These are phyloP conservation scores for Leishmania tarentolae DNA, from an alignment of 208 protist species.

Conservation along the genomic window DNA sequence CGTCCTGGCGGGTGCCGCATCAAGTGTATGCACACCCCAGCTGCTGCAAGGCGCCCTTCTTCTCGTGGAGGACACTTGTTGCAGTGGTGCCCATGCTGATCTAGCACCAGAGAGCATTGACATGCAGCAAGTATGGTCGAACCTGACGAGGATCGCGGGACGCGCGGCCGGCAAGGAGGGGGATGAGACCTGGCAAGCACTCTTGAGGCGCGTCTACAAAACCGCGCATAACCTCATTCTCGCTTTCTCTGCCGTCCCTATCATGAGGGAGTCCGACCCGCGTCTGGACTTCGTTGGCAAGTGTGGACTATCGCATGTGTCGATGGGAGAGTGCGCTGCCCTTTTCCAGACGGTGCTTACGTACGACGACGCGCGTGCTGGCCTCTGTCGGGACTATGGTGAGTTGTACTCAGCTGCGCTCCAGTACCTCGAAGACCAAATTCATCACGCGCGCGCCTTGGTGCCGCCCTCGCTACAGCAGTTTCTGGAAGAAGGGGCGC, in stretches of 20 bases:
- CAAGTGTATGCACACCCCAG: background rate
- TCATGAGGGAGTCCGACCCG: slow-evolving; percentile 10
- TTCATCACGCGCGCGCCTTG: slow-evolving; percentile 10
- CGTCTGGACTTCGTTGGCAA: slow-evolving; percentile 23
- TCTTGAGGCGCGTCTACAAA: slow-evolving; percentile 14
- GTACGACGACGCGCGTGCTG: slow-evolving; percentile 22
- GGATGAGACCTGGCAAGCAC: slow-evolving; percentile 19
- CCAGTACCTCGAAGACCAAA: slow-evolving; percentile 17
- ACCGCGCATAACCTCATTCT: slow-evolving; percentile 18
- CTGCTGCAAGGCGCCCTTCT: slow-evolving; percentile 18
- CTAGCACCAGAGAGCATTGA: slow-evolving; percentile 10
- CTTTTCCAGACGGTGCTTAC: slow-evolving; percentile 27
- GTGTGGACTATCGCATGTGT: slow-evolving; percentile 16
- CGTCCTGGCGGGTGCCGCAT: background rate
- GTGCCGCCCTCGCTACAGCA: slow-evolving; percentile 21
- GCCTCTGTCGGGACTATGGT: slow-evolving; percentile 22
- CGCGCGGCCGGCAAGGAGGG: background rate
- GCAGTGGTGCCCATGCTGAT: background rate
- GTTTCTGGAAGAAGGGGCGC: slow-evolving; percentile 15
- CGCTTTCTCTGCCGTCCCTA: slow-evolving; percentile 7
- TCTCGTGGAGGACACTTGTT: slow-evolving; percentile 24
- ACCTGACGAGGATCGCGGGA: slow-evolving; percentile 1
- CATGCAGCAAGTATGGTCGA: slow-evolving; percentile 17
- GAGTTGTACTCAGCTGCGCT: slow-evolving; percentile 17
- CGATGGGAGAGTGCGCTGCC: slow-evolving; percentile 15